Conservation (phyloP, 164 flowering plant genomes). For the Houttuynia cordata region DNA sequence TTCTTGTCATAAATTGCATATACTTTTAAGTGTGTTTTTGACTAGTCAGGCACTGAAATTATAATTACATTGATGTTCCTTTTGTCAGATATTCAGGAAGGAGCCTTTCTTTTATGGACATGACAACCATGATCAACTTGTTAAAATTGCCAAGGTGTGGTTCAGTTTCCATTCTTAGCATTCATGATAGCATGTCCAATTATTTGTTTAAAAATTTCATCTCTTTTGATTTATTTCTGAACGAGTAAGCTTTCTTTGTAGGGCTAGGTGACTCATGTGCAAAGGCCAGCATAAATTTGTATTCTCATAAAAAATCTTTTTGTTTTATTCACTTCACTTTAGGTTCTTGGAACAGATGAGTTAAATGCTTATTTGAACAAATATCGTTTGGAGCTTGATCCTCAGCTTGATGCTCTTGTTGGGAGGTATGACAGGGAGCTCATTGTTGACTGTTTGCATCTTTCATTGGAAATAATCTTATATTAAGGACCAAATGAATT, state of each 20-base stretch:
- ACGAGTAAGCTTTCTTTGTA: too few species aligned
- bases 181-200: too few species aligned
- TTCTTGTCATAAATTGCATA: too few species aligned
- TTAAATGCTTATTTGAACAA: constrained; percentile 54
- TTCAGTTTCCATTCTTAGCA: background rate
- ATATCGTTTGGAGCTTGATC: constrained; percentile 54
- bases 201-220: too few species aligned
- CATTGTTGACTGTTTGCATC: too few species aligned
- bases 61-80: background rate
- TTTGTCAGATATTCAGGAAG: constrained; percentile 50
- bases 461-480: too few species aligned
- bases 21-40: background rate
- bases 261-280: too few species aligned
- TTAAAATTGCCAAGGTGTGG: constrained; percentile 90
- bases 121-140: constrained; percentile 95
- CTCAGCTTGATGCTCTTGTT: constrained; percentile 72
- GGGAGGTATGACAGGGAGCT: constrained; percentile 42
- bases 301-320: too few species aligned
- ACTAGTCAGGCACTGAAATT: background rate
- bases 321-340: background rate
- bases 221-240: too few species aligned
- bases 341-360: constrained; percentile 77
- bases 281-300: too few species aligned
- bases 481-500: too few species aligned
- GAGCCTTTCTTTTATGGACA: constrained; percentile 93